Conservation (phyloP, 768 basidiomycete genomes). For the Tulasnella sp. region DNA sequence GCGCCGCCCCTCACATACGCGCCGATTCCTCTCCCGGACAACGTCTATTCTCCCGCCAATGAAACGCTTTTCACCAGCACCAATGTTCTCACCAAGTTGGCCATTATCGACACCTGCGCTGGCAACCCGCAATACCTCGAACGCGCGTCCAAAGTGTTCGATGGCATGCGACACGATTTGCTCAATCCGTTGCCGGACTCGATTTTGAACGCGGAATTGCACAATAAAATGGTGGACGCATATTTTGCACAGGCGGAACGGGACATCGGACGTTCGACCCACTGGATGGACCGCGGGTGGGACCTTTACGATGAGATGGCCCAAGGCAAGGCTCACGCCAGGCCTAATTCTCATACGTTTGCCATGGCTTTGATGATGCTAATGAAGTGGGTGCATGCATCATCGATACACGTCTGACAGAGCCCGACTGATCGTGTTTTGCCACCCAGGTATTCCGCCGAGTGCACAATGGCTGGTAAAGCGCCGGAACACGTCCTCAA, state of each 20-base stretch:
- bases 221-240: slow-evolving; percentile 60
- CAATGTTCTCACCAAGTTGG: slow-evolving; percentile 55
- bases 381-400: slow-evolving; percentile 39
- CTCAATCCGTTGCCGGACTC: slow-evolving; percentile 34
- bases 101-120: slow-evolving; percentile 78
- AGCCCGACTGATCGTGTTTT: slow-evolving; percentile 34
- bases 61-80: slow-evolving; percentile 58
- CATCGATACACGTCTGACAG: slow-evolving; percentile 19
- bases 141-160: slow-evolving; percentile 68
- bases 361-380: slow-evolving; percentile 58
- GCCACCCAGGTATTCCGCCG: slow-evolving; percentile 19
- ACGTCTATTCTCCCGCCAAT: slow-evolving; percentile 34
- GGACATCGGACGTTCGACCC: slow-evolving; percentile 37
- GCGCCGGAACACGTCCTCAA: slow-evolving; percentile 36
- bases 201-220: slow-evolving; percentile 42
- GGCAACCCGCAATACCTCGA: slow-evolving; percentile 65
- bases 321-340: slow-evolving; percentile 38
- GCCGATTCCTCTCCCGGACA: slow-evolving; percentile 56
- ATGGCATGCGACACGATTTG: slow-evolving; percentile 41
- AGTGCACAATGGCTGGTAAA: slow-evolving; percentile 22
- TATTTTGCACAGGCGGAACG: slow-evolving; percentile 42
- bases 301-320: slow-evolving; percentile 54
- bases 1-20: slow-evolving; percentile 45
- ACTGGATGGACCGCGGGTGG: slow-evolving; percentile 60
- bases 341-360: slow-evolving; percentile 54